These are phyloP conservation scores for Trametes coccinea DNA, from an alignment of 768 basidiomycete species.

Conservation along the genomic window DNA sequence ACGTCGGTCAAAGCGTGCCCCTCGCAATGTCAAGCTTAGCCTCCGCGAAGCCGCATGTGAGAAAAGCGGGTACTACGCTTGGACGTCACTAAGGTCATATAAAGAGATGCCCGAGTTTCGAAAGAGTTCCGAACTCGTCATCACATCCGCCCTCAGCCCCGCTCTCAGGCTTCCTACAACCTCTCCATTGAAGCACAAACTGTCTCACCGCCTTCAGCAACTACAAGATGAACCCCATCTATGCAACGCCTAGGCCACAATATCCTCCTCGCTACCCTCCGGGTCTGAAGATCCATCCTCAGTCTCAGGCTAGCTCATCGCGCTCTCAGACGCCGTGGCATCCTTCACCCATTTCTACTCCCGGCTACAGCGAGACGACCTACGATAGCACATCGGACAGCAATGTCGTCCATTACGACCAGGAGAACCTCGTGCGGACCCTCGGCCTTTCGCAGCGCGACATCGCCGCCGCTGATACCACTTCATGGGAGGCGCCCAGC, in stretches of 20 bases:
- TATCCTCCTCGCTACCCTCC: neutral
- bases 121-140: neutral
- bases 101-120: neutral
- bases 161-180: neutral
- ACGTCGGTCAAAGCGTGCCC: neutral
- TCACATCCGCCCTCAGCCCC: no score
- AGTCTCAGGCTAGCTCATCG: neutral
- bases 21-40: neutral
- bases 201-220: neutral
- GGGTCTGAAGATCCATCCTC: neutral
- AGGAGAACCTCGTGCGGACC: neutral
- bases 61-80: neutral
- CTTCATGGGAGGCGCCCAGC: slow-evolving; percentile 1
- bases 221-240: neutral
- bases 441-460: neutral
- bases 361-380: slow-evolving; percentile 1
- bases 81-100: neutral
- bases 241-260: neutral
- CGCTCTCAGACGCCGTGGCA: neutral
- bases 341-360: slow-evolving; percentile 3
- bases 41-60: neutral
- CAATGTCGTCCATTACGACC: neutral
- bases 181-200: no score
- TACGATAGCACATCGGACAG: neutral
- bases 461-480: neutral